Conservation (phyloP, 129 eudicot species). For the Tagetes erecta region DNA sequence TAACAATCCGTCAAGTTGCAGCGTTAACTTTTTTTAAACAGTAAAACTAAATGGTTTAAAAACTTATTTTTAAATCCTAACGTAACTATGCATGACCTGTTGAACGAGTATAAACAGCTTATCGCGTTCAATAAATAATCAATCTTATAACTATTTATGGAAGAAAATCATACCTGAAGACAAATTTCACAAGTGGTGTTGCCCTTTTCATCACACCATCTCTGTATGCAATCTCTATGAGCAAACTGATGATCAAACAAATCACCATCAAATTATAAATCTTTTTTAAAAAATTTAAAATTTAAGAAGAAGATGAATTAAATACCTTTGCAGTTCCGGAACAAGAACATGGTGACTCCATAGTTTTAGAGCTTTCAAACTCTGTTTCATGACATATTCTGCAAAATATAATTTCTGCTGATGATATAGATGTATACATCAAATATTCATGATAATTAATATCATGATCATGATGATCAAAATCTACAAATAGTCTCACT, state of each 20-base stretch:
- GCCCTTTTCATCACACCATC: conserved; percentile 85
- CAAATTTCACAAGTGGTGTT: conserved; percentile 75
- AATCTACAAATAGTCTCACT: conserved; percentile 7
- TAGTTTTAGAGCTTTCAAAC: conserved; percentile 26
- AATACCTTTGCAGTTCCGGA: conserved; percentile 29
- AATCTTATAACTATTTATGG: background rate
- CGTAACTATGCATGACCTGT: no score
- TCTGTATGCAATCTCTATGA: conserved; percentile 78
- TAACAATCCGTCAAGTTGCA: no score
- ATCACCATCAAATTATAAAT: conserved; percentile 10
- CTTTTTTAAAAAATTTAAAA: background rate
- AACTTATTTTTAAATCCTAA: no score
- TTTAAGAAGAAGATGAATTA: background rate
- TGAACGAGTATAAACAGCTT: no score
- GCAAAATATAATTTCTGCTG: conserved; percentile 17
- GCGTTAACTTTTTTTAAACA: no score
- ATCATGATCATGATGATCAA: background rate
- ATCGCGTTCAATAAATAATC: no score
- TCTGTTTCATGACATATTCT: conserved; percentile 32
- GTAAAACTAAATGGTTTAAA: no score
- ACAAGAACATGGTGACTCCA: conserved; percentile 25
- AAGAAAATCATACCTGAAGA: conserved; percentile 52
- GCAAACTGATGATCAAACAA: conserved; percentile 53
- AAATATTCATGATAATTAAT: conserved; percentile 5
- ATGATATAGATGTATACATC: conserved; percentile 20